Evolutionary conservation across 176 grass and related monocot genomes (phyloP).

Genomic region (Miscanthus lutarioriparius): DNA sequence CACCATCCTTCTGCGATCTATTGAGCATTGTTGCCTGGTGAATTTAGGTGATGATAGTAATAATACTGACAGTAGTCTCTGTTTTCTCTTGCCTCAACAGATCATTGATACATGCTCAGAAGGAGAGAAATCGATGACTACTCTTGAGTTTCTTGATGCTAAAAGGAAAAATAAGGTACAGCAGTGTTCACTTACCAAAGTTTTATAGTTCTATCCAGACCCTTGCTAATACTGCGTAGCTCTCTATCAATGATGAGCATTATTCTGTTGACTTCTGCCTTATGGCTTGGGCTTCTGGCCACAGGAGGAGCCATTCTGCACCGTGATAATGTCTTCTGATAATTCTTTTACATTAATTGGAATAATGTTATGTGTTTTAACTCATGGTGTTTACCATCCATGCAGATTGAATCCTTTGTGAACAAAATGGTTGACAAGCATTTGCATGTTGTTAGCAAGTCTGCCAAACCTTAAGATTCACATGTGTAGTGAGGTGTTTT

Average conservation of each 20-base stretch:
- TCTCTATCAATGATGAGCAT: constrained; percentile 30
- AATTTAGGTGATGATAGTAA: constrained; percentile 37
- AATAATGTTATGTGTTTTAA: constrained; percentile 27
- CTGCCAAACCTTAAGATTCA: constrained; percentile 55
- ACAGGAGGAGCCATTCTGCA: constrained; percentile 6
- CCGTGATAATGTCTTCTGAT: constrained; percentile 29
- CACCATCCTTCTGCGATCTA: constrained; percentile 25
- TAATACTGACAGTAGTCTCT: constrained; percentile 35
- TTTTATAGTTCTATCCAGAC: constrained; percentile 24
- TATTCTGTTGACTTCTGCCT: constrained; percentile 12
- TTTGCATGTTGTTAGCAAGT: constrained; percentile 58
- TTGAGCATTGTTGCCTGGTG: background rate
- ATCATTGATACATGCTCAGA: constrained; percentile 86
- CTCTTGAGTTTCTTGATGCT: constrained; percentile 83
- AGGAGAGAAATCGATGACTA: constrained; percentile 84
- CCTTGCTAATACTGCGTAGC: background rate
- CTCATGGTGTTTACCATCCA: constrained; percentile 34
- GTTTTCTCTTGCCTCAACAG: constrained; percentile 48
- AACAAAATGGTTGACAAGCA: constrained; percentile 91
- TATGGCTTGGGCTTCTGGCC: constrained; percentile 13
- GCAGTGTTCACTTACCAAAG: constrained; percentile 32
- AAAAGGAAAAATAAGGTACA: constrained; percentile 92
- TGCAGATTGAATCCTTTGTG: constrained; percentile 93
- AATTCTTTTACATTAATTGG: constrained; percentile 23
- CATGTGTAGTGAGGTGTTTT: constrained; percentile 35